phyloP scores from a whole-genome alignment of 345 rosid genomes.

The Boechera retrofracta region DNA sequence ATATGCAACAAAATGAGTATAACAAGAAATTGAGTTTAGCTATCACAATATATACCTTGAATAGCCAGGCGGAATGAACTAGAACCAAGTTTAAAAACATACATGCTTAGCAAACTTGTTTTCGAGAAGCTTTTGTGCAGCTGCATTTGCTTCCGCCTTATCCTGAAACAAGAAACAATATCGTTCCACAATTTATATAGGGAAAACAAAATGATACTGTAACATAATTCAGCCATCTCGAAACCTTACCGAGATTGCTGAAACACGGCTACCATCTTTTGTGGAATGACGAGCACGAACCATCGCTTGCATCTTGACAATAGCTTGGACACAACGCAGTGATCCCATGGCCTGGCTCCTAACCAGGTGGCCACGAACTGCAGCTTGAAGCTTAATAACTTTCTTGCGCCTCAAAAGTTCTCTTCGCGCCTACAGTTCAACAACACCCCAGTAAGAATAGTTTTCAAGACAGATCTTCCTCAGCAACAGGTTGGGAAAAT shows the following conservation, averaged over 20 bases:
- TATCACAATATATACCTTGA: conserved; percentile 12
- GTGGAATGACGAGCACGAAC: conserved; percentile 72
- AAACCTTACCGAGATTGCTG: conserved; percentile 50
- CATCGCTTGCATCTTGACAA: conserved; percentile 85
- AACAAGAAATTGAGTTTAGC: not conserved
- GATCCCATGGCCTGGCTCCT: conserved; percentile 88
- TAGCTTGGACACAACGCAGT: conserved; percentile 86
- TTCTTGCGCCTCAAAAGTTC: conserved; percentile 71
- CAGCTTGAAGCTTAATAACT: conserved; percentile 89
- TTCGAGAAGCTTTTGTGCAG: conserved; percentile 73
- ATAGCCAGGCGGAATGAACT: not conserved
- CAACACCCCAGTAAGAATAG: conserved; percentile 18
- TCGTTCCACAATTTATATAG: not conserved
- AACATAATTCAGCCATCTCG: not conserved
- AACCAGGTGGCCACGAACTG: conserved; percentile 88
- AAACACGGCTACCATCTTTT: conserved; percentile 42
- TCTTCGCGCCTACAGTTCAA: conserved; percentile 57
- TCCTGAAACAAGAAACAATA: conserved; percentile 52
- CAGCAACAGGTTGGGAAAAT: not conserved
- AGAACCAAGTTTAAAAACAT: conserved; percentile 21
- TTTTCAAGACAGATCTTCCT: not conserved
- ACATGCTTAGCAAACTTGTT: conserved; percentile 93
- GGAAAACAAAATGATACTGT: not conserved
- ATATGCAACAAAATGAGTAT: conserved; percentile 19
- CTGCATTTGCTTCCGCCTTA: conserved; percentile 52